Percentiles rank a stretch among this genome's conserved stretches.
Evolutionary conservation across 805 yeast species (phyloP).

Genomic region (Lipomyces spencermartinsiae): DNA sequence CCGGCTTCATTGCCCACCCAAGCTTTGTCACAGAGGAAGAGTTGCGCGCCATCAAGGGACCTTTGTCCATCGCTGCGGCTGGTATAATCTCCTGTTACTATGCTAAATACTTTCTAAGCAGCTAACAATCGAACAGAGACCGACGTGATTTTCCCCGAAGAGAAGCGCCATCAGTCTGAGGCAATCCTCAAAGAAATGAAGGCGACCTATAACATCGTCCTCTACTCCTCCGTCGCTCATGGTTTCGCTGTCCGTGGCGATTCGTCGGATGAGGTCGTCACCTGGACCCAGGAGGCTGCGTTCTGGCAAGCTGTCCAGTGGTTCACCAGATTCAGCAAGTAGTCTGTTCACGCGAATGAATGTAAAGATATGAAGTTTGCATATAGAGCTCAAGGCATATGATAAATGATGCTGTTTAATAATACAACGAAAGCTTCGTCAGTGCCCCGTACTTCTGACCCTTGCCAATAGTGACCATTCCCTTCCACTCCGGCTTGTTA

Average conservation of each 20-base stretch:
- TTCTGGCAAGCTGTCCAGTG: conserved; percentile 44
- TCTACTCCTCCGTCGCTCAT: conserved; percentile 69
- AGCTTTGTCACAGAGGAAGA: conserved; percentile 71
- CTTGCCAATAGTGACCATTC: conserved; percentile 56
- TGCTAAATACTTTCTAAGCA: background rate
- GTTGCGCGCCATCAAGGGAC: conserved; percentile 63
- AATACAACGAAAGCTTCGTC: conserved; percentile 43
- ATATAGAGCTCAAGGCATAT: background rate
- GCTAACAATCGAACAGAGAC: conserved; percentile 44
- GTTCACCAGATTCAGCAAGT: conserved; percentile 34
- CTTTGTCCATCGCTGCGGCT: conserved; percentile 75
- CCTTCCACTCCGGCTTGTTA: conserved; percentile 54
- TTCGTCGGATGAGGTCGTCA: conserved; percentile 55
- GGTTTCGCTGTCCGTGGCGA: conserved; percentile 87
- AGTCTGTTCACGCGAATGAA: background rate
- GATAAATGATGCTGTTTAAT: conserved; percentile 1
- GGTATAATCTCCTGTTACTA: conserved; percentile 41
- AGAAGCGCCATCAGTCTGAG: conserved; percentile 67
- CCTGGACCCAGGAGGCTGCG: conserved; percentile 72
- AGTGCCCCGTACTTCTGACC: conserved; percentile 62
- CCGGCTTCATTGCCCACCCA: conserved; percentile 80
- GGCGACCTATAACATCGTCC: conserved; percentile 63
- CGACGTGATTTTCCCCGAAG: conserved; percentile 67
- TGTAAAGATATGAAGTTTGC: background rate
- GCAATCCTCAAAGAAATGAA: conserved; percentile 59